Evolutionary conservation across 768 basidiomycete species (phyloP).

Genomic region (Mycena filopes): DNA sequence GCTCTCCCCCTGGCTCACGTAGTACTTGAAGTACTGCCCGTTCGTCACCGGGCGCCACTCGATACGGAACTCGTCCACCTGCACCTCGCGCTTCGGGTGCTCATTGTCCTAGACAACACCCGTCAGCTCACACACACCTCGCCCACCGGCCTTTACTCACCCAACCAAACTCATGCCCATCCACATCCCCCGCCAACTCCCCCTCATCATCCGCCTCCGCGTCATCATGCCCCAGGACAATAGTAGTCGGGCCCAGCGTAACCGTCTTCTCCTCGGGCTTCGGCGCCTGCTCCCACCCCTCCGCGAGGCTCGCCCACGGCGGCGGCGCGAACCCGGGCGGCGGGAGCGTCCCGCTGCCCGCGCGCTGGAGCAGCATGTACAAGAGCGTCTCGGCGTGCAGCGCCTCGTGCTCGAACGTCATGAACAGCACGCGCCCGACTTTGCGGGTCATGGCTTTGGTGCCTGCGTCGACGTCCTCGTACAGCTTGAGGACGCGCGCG

Average conservation of each 20-base stretch:
- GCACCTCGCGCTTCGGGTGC: conserved; percentile 69
- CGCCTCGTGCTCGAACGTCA: conserved; percentile 93
- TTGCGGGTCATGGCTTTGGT: conserved; percentile 68
- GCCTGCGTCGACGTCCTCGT: conserved; percentile 70
- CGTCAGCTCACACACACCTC: neutral
- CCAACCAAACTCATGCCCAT: conserved; percentile 57
- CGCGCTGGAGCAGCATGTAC: conserved; percentile 92
- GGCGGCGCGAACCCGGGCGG: conserved; percentile 82
- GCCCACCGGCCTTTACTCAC: no score
- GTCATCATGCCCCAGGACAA: conserved; percentile 88
- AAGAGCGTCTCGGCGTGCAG: conserved; percentile 92
- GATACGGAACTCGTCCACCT: conserved; percentile 77
- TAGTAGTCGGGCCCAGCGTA: conserved; percentile 63
- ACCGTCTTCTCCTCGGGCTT: conserved; percentile 56
- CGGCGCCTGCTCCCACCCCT: conserved; percentile 60
- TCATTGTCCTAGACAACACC: conserved; percentile 75
- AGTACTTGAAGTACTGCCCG: conserved; percentile 82
- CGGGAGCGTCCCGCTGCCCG: conserved; percentile 80
- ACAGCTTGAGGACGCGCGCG: conserved; percentile 74
- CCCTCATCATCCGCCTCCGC: conserved; percentile 72
- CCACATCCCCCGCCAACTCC: conserved; percentile 53
- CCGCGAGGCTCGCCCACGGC: conserved; percentile 67
- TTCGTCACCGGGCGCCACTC: conserved; percentile 92
- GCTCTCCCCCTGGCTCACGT: conserved; percentile 51
- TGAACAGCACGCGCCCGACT: conserved; percentile 84